Conservation (phyloP, 2,329 filamentous ascomycete genomes). For the Cladosporium phlei region DNA sequence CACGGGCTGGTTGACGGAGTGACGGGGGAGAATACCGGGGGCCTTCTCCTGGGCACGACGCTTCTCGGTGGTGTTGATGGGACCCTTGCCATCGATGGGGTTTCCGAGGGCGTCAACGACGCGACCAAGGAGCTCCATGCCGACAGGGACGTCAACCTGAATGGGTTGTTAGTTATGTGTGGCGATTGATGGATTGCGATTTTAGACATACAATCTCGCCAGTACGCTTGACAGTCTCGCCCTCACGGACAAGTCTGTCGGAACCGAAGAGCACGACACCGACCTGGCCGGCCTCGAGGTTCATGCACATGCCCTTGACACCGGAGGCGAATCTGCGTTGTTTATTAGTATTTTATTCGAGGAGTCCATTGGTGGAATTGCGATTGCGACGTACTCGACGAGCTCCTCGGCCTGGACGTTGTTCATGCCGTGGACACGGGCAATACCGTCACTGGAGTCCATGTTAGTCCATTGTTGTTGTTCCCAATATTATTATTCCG, state of each 20-base stretch:
- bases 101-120: conserved; percentile 98
- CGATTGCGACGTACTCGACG: conserved; percentile 74
- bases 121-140: conserved; percentile 88
- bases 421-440: conserved; percentile 98
- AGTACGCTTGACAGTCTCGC: conserved; percentile 99
- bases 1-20: conserved; percentile 95
- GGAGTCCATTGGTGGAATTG: conserved; percentile 13
- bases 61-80: conserved; percentile 84
- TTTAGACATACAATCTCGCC: conserved; percentile 77
- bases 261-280: conserved; percentile 99
- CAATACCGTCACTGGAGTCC: conserved; percentile 90
- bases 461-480: conserved; percentile 31
- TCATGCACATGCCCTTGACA: conserved; percentile 99
- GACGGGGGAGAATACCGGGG: conserved; percentile 93
- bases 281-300: conserved; percentile 99
- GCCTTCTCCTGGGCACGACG: conserved; percentile 98
- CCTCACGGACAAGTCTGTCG: conserved; percentile 99
- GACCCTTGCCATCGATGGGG: conserved; percentile 99
- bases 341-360: conserved; percentile 16
- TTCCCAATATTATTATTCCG: conserved; percentile 26
- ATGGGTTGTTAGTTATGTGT: background rate
- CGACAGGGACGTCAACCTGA: conserved; percentile 94
- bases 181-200: background rate
- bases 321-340: conserved; percentile 84
- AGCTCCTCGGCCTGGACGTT: conserved; percentile 99